phyloP scores from a whole-genome alignment of 495 filamentous ascomycete species.

The Penicillium argentinense region DNA sequence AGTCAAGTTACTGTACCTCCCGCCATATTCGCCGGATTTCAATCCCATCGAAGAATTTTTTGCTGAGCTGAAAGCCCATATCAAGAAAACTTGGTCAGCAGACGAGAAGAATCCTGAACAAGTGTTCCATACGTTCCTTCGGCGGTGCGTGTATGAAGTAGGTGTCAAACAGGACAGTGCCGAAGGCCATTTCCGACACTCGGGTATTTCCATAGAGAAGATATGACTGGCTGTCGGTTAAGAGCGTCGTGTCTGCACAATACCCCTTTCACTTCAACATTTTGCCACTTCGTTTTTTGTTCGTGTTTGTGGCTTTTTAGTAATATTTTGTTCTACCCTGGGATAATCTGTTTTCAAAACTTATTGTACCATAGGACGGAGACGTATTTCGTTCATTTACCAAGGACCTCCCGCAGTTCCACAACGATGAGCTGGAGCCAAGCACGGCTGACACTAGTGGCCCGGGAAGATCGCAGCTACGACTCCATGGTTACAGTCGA shows the following conservation, averaged over 20 bases:
- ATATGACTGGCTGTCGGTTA: neutral
- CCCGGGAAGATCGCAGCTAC: neutral
- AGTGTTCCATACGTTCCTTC: constrained; percentile 15
- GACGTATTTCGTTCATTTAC: neutral
- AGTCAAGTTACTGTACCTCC: constrained; percentile 11
- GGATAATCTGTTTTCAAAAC: neutral
- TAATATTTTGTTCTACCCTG: neutral
- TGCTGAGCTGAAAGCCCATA: constrained; percentile 19
- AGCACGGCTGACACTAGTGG: neutral
- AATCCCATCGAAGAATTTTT: constrained; percentile 23
- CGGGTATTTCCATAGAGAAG: neutral
- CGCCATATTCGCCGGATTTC: constrained; percentile 11
- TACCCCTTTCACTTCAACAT: neutral
- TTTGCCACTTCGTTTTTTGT: neutral
- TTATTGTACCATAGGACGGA: neutral
- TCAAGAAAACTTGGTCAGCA: constrained; percentile 10
- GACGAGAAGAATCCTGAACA: constrained; percentile 9
- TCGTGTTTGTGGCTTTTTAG: neutral
- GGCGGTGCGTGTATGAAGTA: neutral
- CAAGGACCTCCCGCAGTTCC: neutral
- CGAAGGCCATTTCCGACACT: neutral
- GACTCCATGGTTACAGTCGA: too few relatives aligned
- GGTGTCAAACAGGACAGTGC: neutral
- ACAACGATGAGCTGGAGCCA: neutral
- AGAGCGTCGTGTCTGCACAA: neutral